Conservation (phyloP, 139 green algal species). For the Chlorella sp. region DNA sequence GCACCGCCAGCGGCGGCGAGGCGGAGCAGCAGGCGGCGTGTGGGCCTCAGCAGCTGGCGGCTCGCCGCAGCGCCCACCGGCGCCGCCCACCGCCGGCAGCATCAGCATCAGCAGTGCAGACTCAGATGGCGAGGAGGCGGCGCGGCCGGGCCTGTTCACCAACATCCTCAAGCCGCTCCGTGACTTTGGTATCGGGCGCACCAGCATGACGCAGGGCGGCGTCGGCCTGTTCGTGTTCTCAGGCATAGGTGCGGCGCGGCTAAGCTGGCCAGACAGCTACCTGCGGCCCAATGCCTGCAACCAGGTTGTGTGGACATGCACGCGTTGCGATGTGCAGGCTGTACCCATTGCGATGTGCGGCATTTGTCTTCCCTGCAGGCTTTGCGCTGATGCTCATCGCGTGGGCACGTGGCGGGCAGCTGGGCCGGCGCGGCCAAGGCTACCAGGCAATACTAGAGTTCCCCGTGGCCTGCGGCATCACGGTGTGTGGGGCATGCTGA, state of each 20-base stretch:
- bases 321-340: too few relatives aligned
- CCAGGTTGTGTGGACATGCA: too few relatives aligned
- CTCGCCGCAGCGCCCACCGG: not conserved
- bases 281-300: too few relatives aligned
- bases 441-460: conserved; percentile 85
- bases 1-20: not conserved
- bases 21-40: not conserved
- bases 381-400: conserved; percentile 57
- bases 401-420: conserved; percentile 61
- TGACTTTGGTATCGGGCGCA: conserved; percentile 87
- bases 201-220: conserved; percentile 77
- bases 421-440: conserved; percentile 44
- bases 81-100: not conserved
- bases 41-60: not conserved
- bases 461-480: conserved; percentile 94
- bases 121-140: not conserved
- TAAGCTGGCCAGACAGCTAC: too few relatives aligned
- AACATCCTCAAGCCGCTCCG: conserved; percentile 70
- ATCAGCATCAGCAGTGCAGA: not conserved
- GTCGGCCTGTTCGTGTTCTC: conserved; percentile 86
- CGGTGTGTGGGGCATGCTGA: conserved; percentile 39
- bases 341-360: not conserved
- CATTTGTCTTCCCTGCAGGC: conserved; percentile 28
- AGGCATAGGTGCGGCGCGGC: conserved; percentile 54
- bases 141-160: conserved; percentile 39